Conservation (phyloP, 192 early-diverging fungal genomes). For the Geranomyces michiganensis region DNA sequence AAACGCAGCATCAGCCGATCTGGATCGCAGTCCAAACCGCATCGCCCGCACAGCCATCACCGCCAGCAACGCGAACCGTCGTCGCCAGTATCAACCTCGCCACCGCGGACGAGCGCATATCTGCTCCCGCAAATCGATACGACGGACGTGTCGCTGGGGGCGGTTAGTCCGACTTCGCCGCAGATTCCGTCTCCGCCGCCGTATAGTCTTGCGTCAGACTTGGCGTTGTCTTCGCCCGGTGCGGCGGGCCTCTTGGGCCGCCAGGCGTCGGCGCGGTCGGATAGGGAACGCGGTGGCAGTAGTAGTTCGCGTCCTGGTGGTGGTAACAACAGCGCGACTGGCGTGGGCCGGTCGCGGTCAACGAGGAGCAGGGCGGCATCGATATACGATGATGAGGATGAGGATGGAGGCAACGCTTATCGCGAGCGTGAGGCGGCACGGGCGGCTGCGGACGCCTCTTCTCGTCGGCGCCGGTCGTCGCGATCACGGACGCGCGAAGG, state of each 20-base stretch:
- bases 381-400: background rate
- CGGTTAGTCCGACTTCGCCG: background rate
- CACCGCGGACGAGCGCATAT: background rate
- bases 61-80: too few species aligned
- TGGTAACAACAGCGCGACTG: background rate
- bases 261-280: background rate
- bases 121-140: conserved; percentile 1
- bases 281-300: too few species aligned
- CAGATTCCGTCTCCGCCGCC: conserved; percentile 5
- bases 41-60: background rate
- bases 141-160: background rate
- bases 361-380: background rate
- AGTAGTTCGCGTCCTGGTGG: too few species aligned
- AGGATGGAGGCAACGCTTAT: background rate
- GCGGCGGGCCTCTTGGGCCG: too few species aligned
- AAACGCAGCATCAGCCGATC: conserved; percentile 1
- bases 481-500: conserved; percentile 2
- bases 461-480: background rate
- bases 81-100: background rate
- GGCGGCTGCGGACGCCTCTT: too few species aligned
- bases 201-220: background rate
- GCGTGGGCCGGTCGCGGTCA: background rate
- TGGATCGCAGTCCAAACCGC: conserved; percentile 7
- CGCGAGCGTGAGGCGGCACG: background rate
- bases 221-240: too few species aligned